These are phyloP conservation scores for Blastobotrys mokoenaii DNA, from an alignment of 805 yeast genomes.

Conservation along the genomic window DNA sequence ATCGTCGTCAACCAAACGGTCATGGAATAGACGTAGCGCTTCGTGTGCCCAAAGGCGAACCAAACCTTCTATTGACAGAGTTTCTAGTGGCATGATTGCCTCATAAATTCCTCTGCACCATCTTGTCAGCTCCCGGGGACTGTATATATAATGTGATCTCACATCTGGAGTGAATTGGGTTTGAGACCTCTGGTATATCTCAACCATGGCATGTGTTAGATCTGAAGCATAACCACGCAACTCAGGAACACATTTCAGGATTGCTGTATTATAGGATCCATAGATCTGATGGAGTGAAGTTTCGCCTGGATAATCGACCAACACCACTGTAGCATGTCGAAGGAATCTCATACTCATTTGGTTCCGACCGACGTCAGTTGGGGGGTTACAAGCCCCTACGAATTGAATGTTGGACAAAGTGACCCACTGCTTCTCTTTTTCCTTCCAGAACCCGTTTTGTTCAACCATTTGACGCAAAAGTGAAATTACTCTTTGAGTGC, in stretches of 20 bases:
- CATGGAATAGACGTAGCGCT: constrained; percentile 68
- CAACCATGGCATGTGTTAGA: constrained; percentile 59
- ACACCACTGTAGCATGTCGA: constrained; percentile 54
- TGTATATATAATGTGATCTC: constrained; percentile 60
- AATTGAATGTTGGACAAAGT: constrained; percentile 54
- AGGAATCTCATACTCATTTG: constrained; percentile 51
- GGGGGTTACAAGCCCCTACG: constrained; percentile 95
- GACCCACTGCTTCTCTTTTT: constrained; percentile 57
- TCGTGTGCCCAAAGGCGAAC: constrained; percentile 75
- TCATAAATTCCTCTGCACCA: constrained; percentile 73
- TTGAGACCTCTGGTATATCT: constrained; percentile 44
- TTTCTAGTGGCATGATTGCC: constrained; percentile 34
- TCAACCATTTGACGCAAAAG: constrained; percentile 71
- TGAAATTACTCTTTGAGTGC: constrained; percentile 62
- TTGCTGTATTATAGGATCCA: constrained; percentile 43
- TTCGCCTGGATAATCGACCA: constrained; percentile 71
- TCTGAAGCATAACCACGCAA: constrained; percentile 44
- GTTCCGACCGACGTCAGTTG: constrained; percentile 69
- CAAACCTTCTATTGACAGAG: constrained; percentile 35
- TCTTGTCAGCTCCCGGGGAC: constrained; percentile 87
- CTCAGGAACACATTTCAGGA: constrained; percentile 53
- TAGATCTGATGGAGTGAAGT: constrained; percentile 63
- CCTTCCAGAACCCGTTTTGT: constrained; percentile 69
- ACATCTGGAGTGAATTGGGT: constrained; percentile 30
- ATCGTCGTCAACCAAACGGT: constrained; percentile 43